Evolutionary conservation across 2,329 filamentous ascomycete species (phyloP).

Genomic region (Hymenotorrendiella dingleyae): DNA sequence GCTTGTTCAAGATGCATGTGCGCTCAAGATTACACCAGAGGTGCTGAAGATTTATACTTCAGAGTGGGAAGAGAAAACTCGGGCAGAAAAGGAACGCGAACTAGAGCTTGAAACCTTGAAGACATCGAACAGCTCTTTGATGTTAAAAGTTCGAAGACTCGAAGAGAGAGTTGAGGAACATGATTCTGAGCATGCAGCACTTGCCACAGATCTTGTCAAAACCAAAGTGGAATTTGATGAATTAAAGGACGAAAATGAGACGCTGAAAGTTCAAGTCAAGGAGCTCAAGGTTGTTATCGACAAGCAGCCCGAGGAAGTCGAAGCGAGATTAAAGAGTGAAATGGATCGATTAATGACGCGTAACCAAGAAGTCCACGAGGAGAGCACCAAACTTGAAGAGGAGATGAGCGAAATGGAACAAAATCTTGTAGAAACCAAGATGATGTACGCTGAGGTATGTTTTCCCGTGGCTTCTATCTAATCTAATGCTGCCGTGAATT

Average conservation of each 20-base stretch:
- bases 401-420: constrained; percentile 89
- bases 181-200: constrained; percentile 82
- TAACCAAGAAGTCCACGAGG: constrained; percentile 88
- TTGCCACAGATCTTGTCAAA: constrained; percentile 86
- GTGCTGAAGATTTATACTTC: constrained; percentile 71
- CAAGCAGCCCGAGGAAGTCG: constrained; percentile 82
- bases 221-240: constrained; percentile 92
- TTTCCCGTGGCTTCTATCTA: no score
- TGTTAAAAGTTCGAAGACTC: constrained; percentile 72
- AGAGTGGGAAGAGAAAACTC: constrained; percentile 91
- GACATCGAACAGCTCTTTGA: constrained; percentile 58
- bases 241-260: constrained; percentile 84
- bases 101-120: constrained; percentile 71
- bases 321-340: constrained; percentile 72
- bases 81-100: constrained; percentile 75
- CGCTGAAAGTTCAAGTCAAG: constrained; percentile 73
- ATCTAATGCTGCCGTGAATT: constrained; percentile 6
- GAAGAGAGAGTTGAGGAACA: constrained; percentile 85
- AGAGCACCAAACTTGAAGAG: constrained; percentile 83
- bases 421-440: constrained; percentile 86
- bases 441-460: constrained; percentile 90
- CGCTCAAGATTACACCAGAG: constrained; percentile 77
- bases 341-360: constrained; percentile 89
- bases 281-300: constrained; percentile 85
- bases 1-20: constrained; percentile 87